Percentiles rank a stretch among this genome's conserved stretches.
Conservation (phyloP, 2,329 filamentous ascomycete species). For the Penicillium hesseltinei region DNA sequence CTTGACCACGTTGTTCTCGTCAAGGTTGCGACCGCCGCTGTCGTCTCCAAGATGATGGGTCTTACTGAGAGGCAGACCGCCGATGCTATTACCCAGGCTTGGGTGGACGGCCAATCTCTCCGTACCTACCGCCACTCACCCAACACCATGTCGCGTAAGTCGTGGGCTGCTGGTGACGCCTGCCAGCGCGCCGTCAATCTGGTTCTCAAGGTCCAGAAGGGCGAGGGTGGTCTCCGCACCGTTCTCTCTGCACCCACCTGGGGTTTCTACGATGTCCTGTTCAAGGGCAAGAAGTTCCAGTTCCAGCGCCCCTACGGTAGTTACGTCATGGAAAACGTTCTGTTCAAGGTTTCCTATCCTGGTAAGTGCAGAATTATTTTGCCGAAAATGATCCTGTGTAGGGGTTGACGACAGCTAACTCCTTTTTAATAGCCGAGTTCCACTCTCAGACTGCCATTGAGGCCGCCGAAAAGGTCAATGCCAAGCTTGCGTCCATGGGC, state of each 20-base stretch:
- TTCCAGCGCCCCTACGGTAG: slow-evolving; percentile 96
- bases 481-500: slow-evolving; percentile 76
- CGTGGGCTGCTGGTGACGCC: slow-evolving; percentile 96
- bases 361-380: slow-evolving; percentile 52
- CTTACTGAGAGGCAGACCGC: slow-evolving; percentile 86
- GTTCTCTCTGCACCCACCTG: slow-evolving; percentile 89
- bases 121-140: slow-evolving; percentile 96
- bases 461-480: slow-evolving; percentile 83
- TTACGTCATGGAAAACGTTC: slow-evolving; percentile 99
- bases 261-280: slow-evolving; percentile 99
- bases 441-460: slow-evolving; percentile 98
- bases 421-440: slow-evolving; percentile 68
- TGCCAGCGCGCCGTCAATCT: slow-evolving; percentile 94
- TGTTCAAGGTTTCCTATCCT: slow-evolving; percentile 99
- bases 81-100: slow-evolving; percentile 93
- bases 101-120: slow-evolving; percentile 93
- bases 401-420: neutral
- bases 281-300: slow-evolving; percentile 91
- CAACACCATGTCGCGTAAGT: slow-evolving; percentile 99
- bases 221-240: slow-evolving; percentile 86
- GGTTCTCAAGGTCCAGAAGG: slow-evolving; percentile 84
- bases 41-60: slow-evolving; percentile 93
- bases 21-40: slow-evolving; percentile 93
- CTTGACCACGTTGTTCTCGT: slow-evolving; percentile 97
- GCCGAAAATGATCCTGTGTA: neutral